Conservation (phyloP, 495 filamentous ascomycete species). For the Aspergillus egyptiacus region DNA sequence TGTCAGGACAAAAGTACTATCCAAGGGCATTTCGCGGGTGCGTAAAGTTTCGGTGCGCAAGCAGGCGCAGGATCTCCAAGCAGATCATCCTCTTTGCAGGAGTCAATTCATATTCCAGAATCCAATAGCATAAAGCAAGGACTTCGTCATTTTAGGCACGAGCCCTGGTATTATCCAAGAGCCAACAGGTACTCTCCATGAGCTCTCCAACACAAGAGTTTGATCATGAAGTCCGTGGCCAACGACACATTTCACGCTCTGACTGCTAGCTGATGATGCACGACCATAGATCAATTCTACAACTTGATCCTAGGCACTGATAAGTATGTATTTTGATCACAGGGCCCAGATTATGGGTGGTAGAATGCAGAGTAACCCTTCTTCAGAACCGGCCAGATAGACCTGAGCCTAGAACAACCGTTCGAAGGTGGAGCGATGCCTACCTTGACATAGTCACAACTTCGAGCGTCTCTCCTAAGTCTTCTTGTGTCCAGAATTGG, state of each 20-base stretch:
- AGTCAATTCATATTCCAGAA: constrained; percentile 16
- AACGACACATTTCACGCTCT: neutral
- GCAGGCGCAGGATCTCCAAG: constrained; percentile 14
- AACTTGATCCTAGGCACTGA: no score
- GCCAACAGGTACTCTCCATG: constrained; percentile 21
- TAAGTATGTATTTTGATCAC: no score
- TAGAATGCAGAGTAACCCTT: neutral
- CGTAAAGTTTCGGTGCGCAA: constrained; percentile 22
- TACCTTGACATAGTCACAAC: constrained; percentile 21
- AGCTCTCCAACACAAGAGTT: constrained; percentile 18
- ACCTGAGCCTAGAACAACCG: constrained; percentile 12
- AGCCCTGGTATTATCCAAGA: neutral
- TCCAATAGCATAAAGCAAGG: constrained; percentile 40
- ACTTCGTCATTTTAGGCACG: constrained; percentile 5
- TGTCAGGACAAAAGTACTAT: constrained; percentile 15
- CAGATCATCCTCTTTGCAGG: constrained; percentile 16
- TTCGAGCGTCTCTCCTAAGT: no score
- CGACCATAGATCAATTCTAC: no score
- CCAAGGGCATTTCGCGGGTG: constrained; percentile 6
- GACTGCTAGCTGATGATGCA: no score
- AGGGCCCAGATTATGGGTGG: neutral
- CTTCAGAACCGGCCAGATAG: constrained; percentile 2
- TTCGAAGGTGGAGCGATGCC: constrained; percentile 9
- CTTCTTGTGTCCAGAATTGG: constrained; percentile 35
- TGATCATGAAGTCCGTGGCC: neutral